Percentiles rank a stretch among this genome's conserved stretches.
phyloP scores from a whole-genome alignment of 2,329 filamentous ascomycete species.

The Diplodia mutila region DNA sequence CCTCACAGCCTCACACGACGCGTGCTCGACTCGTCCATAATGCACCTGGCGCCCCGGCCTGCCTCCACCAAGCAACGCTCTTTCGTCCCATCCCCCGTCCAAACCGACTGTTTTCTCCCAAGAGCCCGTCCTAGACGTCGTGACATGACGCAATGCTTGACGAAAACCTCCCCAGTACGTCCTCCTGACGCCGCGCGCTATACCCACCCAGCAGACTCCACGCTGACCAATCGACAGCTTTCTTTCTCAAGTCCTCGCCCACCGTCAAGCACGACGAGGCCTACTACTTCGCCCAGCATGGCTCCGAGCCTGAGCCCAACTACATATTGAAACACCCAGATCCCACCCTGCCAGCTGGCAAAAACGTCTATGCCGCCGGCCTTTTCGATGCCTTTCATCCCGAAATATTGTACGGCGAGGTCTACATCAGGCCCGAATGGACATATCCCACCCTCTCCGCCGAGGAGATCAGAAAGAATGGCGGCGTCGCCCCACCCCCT shows the following conservation, averaged over 20 bases:
- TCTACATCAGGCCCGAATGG: conserved; percentile 83
- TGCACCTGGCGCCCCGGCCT: not conserved
- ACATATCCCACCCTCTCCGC: conserved; percentile 78
- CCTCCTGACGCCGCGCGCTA: conserved; percentile 30
- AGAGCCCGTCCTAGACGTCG: not conserved
- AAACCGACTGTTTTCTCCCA: not conserved
- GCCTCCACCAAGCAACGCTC: not conserved
- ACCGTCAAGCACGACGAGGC: conserved; percentile 58
- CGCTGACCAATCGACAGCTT: conserved; percentile 49
- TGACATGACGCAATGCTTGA: conserved; percentile 69
- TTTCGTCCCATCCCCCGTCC: conserved; percentile 2
- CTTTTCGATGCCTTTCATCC: conserved; percentile 81
- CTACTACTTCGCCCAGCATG: conserved; percentile 68
- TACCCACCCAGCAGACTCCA: conserved; percentile 53
- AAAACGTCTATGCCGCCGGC: conserved; percentile 84
- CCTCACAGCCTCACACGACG: conserved; percentile 23
- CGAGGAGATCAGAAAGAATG: conserved; percentile 74
- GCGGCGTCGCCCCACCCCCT: conserved; percentile 66
- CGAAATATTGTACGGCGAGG: conserved; percentile 84
- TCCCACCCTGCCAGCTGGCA: conserved; percentile 68
- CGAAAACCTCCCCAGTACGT: conserved; percentile 80
- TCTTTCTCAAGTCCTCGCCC: conserved; percentile 61
- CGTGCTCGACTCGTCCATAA: conserved; percentile 7
- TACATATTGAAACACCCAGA: conserved; percentile 81
- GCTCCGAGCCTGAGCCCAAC: conserved; percentile 75